phyloP scores from a whole-genome alignment of 1,139 yeast genomes.

The Magnusiomyces tetraspermus region DNA sequence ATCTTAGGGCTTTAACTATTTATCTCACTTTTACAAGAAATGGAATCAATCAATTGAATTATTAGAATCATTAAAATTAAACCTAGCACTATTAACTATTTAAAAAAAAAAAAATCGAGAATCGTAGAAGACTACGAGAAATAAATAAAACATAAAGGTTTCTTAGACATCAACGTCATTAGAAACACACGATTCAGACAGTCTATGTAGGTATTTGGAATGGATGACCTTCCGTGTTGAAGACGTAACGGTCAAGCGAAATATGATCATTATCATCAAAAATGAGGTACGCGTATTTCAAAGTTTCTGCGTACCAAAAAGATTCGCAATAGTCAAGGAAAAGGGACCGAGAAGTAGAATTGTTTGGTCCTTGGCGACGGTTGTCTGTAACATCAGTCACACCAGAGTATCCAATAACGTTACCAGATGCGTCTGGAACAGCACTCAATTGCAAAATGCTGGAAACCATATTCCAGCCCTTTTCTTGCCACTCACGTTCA shows the following conservation, averaged over 20 bases:
- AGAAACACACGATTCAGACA: background rate
- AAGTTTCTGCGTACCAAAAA: conserved; percentile 73
- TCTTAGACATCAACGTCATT: background rate
- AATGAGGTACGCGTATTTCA: conserved; percentile 62
- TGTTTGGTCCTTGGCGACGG: conserved; percentile 9
- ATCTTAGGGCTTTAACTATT: too few species aligned
- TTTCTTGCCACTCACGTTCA: conserved; percentile 56
- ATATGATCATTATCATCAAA: conserved; percentile 51
- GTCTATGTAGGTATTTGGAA: conserved; percentile 34
- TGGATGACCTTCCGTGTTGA: conserved; percentile 77
- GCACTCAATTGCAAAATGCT: conserved; percentile 34
- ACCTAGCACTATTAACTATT: too few species aligned
- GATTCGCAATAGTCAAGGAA: conserved; percentile 47
- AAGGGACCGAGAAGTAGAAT: background rate
- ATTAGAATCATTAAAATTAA: too few species aligned
- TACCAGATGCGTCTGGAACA: conserved; percentile 31
- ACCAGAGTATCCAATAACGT: conserved; percentile 38
- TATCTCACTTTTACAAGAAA: too few species aligned
- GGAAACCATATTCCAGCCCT: conserved; percentile 59
- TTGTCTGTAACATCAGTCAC: conserved; percentile 43
- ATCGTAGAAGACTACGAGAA: too few species aligned
- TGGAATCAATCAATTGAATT: too few species aligned
- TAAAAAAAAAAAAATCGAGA: too few species aligned
- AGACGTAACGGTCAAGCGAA: conserved; percentile 61
- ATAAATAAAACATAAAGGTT: background rate